These are phyloP conservation scores for Endocarpon pusillum DNA, from an alignment of 495 filamentous ascomycete species.

Conservation along the genomic window DNA sequence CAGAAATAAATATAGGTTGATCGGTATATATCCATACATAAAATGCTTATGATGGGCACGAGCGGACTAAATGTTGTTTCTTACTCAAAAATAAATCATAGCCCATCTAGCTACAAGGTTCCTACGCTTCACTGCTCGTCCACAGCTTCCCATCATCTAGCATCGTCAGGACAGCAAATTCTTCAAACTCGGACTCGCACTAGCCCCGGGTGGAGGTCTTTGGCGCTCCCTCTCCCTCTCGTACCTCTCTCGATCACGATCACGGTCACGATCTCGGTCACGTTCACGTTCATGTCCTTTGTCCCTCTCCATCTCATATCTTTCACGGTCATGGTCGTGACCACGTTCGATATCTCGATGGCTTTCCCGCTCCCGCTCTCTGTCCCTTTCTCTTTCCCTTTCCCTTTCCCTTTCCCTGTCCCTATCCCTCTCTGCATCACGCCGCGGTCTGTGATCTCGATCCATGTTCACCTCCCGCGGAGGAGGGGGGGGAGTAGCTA, in stretches of 20 bases:
- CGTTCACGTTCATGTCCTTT: constrained; percentile 7
- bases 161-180: constrained; percentile 46
- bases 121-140: background rate
- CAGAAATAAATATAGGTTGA: too few species aligned
- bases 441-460: too few species aligned
- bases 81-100: too few species aligned
- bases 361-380: constrained; percentile 8
- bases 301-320: constrained; percentile 8
- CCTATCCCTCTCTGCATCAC: too few species aligned
- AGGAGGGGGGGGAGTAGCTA: too few species aligned
- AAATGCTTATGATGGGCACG: too few species aligned
- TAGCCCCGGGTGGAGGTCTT: constrained; percentile 31
- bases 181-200: constrained; percentile 57
- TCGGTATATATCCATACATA: too few species aligned
- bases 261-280: constrained; percentile 19
- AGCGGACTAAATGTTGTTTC: too few species aligned
- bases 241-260: constrained; percentile 24
- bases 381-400: background rate
- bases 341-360: constrained; percentile 21
- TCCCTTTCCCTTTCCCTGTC: too few species aligned
- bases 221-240: constrained; percentile 16
- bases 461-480: too few species aligned
- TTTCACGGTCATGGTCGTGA: constrained; percentile 20
- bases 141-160: background rate
- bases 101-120: too few species aligned